These are phyloP conservation scores for Chlamydomonas applanata DNA, from an alignment of 139 green algal species.

Conservation along the genomic window DNA sequence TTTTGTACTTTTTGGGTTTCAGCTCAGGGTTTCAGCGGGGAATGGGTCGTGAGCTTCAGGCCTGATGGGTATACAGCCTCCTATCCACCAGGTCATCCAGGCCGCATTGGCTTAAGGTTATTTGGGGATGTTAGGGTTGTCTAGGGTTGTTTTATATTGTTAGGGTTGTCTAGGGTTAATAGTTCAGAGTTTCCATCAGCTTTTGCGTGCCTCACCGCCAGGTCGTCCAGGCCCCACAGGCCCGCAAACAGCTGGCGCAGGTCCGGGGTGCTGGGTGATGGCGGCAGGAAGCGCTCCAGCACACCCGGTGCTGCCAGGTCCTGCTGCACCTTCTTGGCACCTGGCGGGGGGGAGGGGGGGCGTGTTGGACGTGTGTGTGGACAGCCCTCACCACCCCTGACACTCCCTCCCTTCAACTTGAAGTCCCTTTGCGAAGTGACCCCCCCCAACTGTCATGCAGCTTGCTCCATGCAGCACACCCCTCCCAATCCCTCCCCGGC, in stretches of 20 bases:
- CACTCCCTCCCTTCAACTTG: too few relatives aligned
- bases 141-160: too few relatives aligned
- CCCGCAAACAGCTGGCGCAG: conserved; percentile 87
- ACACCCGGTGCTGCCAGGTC: conserved; percentile 62
- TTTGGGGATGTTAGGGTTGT: too few relatives aligned
- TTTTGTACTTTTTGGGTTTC: neutral
- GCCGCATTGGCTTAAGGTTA: too few relatives aligned
- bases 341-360: conserved; percentile 31
- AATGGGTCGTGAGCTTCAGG: neutral
- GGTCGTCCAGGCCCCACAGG: conserved; percentile 88
- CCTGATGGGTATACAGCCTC: neutral
- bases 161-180: too few relatives aligned
- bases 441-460: too few relatives aligned
- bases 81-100: too few relatives aligned
- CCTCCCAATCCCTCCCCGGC: too few relatives aligned
- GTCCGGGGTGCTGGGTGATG: conserved; percentile 25
- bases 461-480: too few relatives aligned
- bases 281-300: conserved; percentile 37
- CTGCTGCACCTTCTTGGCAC: conserved; percentile 96
- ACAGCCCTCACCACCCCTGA: too few relatives aligned
- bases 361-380: neutral
- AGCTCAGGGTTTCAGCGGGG: neutral
- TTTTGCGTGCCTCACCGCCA: conserved; percentile 41
- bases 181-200: neutral
- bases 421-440: too few relatives aligned